Percentiles rank a stretch among this genome's conserved stretches.
Conservation (phyloP, 2,329 filamentous ascomycete genomes). For the Akanthomyces dipterigenus region DNA sequence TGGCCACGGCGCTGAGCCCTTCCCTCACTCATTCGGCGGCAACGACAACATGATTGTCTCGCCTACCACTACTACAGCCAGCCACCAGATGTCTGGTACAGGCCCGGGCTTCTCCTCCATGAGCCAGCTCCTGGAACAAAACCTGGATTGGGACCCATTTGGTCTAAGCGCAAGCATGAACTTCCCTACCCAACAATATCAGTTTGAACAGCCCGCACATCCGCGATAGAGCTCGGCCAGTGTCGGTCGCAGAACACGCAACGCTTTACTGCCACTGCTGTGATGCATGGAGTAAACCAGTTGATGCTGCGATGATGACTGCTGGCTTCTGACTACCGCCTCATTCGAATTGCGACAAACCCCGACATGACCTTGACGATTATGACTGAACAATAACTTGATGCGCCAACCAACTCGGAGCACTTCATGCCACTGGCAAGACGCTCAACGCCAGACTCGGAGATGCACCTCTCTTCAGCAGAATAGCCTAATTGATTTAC, state of each 20-base stretch:
- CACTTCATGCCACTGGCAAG: background rate
- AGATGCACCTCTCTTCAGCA: constrained; percentile 8
- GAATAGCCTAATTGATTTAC: constrained; percentile 13
- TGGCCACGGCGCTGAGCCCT: constrained; percentile 28
- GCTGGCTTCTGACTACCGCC: background rate
- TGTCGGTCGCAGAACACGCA: background rate
- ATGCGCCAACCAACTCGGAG: background rate
- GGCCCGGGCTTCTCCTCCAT: constrained; percentile 52
- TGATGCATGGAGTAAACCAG: background rate
- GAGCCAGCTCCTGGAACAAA: constrained; percentile 64
- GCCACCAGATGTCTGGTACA: constrained; percentile 25
- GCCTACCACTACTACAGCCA: constrained; percentile 24
- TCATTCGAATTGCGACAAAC: background rate
- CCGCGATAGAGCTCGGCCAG: constrained; percentile 31
- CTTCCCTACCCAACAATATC: constrained; percentile 78
- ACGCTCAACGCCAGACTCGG: background rate
- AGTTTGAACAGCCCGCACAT: constrained; percentile 56
- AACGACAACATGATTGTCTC: constrained; percentile 42
- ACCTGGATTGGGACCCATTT: constrained; percentile 89
- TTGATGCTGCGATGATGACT: background rate
- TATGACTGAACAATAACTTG: constrained; percentile 6
- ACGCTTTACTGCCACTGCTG: background rate
- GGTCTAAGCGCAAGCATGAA: constrained; percentile 92
- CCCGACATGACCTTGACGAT: constrained; percentile 5
- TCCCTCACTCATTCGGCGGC: constrained; percentile 55